Evolutionary conservation across 495 filamentous ascomycete species (phyloP).

Genomic region (Xylaria intraflava): DNA sequence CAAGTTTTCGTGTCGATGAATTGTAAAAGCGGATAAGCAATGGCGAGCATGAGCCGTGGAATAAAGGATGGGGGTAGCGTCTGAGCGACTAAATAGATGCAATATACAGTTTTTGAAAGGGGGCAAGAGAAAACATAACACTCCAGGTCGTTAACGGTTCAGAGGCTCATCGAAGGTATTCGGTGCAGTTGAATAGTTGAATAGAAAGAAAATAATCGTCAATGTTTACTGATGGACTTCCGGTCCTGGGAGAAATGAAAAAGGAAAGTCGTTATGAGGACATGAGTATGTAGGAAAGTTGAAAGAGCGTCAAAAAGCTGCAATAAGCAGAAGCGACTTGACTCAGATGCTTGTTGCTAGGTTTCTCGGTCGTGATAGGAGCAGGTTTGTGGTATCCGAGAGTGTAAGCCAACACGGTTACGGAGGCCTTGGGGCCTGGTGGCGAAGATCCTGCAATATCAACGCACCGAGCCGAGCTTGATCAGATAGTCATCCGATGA

Average conservation of each 20-base stretch:
- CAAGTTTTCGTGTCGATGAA: constrained; percentile 30
- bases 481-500: constrained; percentile 12
- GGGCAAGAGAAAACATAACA: constrained; percentile 42
- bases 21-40: constrained; percentile 20
- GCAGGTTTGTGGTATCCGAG: constrained; percentile 24
- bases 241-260: constrained; percentile 47
- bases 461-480: constrained; percentile 36
- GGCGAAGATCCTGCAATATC: constrained; percentile 28
- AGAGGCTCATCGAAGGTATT: constrained; percentile 62
- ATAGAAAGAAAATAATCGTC: constrained; percentile 48
- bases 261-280: constrained; percentile 59
- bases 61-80: constrained; percentile 17
- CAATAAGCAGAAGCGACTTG: constrained; percentile 29
- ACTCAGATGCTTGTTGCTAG: constrained; percentile 6
- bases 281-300: constrained; percentile 50
- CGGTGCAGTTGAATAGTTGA: constrained; percentile 51
- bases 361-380: constrained; percentile 19
- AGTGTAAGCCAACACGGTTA: constrained; percentile 16
- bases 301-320: constrained; percentile 38
- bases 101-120: constrained; percentile 41
- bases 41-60: constrained; percentile 16
- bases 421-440: constrained; percentile 32
- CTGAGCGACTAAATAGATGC: constrained; percentile 25
- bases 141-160: constrained; percentile 53
- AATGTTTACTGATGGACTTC: constrained; percentile 38